Evolutionary conservation across 495 filamentous ascomycete species (phyloP).

Genomic region (Trypethelium eluteriae): DNA sequence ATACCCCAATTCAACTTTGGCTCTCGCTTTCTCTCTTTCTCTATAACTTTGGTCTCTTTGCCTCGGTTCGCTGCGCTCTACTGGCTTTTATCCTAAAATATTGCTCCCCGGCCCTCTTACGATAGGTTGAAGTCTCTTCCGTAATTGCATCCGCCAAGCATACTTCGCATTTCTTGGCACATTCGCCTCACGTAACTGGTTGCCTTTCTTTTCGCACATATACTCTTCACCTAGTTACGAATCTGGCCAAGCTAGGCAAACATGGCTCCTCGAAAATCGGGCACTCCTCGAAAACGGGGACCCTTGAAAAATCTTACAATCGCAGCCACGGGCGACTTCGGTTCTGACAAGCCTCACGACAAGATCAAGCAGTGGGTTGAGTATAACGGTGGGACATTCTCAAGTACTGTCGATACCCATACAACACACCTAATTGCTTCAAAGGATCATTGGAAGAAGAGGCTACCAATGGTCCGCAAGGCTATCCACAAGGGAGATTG

Average conservation of each 20-base stretch:
- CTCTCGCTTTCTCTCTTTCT: too few relatives aligned
- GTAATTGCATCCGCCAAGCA: too few relatives aligned
- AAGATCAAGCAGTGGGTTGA: constrained; percentile 51
- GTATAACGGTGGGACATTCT: constrained; percentile 45
- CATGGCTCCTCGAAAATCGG: constrained; percentile 18
- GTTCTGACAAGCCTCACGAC: constrained; percentile 29
- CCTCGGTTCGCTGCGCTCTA: too few relatives aligned
- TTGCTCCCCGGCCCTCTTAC: too few relatives aligned
- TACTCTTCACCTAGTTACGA: too few relatives aligned
- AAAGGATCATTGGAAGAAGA: constrained; percentile 44
- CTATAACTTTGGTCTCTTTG: too few relatives aligned
- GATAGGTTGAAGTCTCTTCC: too few relatives aligned
- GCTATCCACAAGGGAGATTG: constrained; percentile 19
- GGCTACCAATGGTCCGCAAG: constrained; percentile 21
- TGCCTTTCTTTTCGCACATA: too few relatives aligned
- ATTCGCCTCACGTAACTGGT: too few relatives aligned
- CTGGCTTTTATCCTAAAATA: too few relatives aligned
- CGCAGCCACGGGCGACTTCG: constrained; percentile 41
- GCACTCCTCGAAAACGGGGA: not conserved
- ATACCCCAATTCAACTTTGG: too few relatives aligned
- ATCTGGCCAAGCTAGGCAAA: constrained; percentile 22
- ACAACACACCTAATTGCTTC: constrained; percentile 54
- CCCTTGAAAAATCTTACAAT: constrained; percentile 24
- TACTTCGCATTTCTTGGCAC: too few relatives aligned
- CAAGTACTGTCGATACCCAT: constrained; percentile 33